Evolutionary conservation across 306 rosid species (phyloP), one percentile per base, ranked within the genome.

Genomic region (Sicyos baderoa): DNA sequence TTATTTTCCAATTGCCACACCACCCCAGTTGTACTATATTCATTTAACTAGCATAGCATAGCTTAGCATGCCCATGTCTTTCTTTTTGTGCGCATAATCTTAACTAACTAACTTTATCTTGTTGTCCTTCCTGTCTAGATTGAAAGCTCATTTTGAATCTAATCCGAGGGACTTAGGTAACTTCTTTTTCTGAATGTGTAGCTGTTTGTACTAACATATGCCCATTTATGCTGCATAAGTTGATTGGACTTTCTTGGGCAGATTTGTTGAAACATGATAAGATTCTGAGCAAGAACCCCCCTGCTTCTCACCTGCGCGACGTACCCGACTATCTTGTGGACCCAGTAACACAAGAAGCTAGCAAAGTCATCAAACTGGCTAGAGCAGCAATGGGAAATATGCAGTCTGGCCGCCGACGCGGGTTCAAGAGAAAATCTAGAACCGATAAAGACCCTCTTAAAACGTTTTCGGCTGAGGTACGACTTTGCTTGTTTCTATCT

Each of bases 251-350:
- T 65, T 77, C 58, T 72, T 74, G 82, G 73, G 80, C 88, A 89
- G 99, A 85, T 82, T 82, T 88, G 47, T 79, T 93, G 88, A 90
- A 93, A 75, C 99, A 93, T 42, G 99, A 93, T 76, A 93, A 93
- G 78, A 77, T 84, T 79, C 74, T 93, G 67, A 93, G 99, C 94
- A 93, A 90, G 88, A 88, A 82, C 50, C 87, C 88, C 66, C 94
- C 93, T 16, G 89, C 98, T 55, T 35, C 91, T 15, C 97, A 90
- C 76, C 84, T 93, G 44, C 84, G 96, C 2, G 86, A 85, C 66
- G 90, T 90, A 49, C 99, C 97, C 0, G 95, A 86, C 51, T 93
- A 93, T 79, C 85, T 93, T 17, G 47, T 91, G 9, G 97, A 91
- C 77, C 79, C 82, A 64, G 73, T 79, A 59, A 91, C 97, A 6